These are phyloP conservation scores for Tulasnella sp. DNA, from an alignment of 768 basidiomycete species.

Conservation along the genomic window DNA sequence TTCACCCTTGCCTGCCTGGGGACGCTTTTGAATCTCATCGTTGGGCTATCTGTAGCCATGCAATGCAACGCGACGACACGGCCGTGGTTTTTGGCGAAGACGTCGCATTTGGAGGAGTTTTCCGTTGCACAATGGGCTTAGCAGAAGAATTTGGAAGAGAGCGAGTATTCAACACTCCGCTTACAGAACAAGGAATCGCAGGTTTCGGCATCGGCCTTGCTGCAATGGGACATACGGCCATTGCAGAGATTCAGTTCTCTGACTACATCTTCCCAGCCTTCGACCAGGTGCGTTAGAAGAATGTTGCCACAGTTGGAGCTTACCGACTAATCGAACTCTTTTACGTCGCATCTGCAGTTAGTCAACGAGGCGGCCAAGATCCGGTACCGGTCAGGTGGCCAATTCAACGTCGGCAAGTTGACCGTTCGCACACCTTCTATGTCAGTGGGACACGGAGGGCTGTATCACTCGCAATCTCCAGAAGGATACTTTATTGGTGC, in stretches of 20 bases:
- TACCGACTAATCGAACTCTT: not conserved
- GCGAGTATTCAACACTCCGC: slow-evolving; percentile 91
- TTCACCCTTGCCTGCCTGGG: not conserved
- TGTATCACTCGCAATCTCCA: slow-evolving; percentile 94
- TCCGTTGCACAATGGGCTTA: slow-evolving; percentile 89
- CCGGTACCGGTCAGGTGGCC: slow-evolving; percentile 82
- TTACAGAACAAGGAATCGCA: slow-evolving; percentile 90
- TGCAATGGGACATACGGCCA: slow-evolving; percentile 89
- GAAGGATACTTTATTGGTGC: slow-evolving; percentile 94
- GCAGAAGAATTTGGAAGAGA: slow-evolving; percentile 94
- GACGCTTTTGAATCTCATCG: slow-evolving; percentile 5
- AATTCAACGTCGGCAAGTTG: slow-evolving; percentile 61
- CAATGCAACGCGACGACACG: slow-evolving; percentile 76
- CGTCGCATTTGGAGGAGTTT: slow-evolving; percentile 92
- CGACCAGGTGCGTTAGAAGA: slow-evolving; percentile 64
- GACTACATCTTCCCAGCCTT: slow-evolving; percentile 94
- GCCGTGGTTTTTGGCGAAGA: slow-evolving; percentile 86
- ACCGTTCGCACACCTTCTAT: slow-evolving; percentile 48
- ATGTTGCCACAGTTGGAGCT: not conserved
- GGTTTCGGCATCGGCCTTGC: slow-evolving; percentile 92
- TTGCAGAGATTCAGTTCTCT: slow-evolving; percentile 84
- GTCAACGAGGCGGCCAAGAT: slow-evolving; percentile 96
- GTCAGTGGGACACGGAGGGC: slow-evolving; percentile 85
- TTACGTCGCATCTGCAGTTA: slow-evolving; percentile 46
- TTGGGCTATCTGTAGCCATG: slow-evolving; percentile 51